Conservation (phyloP, 2,329 filamentous ascomycete species). For the Rhynchosporium graminicola region DNA sequence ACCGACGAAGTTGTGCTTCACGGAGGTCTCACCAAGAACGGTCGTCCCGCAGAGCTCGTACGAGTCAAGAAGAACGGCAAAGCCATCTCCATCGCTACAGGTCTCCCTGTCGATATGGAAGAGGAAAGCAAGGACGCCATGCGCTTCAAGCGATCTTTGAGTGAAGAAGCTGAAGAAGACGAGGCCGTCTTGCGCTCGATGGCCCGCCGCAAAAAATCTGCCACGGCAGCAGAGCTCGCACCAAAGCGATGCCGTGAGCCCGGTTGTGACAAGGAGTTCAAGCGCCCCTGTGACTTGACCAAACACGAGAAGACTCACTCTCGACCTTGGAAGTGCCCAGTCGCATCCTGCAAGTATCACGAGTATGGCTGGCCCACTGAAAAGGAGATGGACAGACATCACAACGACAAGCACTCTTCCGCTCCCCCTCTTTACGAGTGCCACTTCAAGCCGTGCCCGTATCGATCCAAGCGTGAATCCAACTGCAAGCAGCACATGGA, state of each 20-base stretch:
- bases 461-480: conserved; percentile 92
- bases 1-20: conserved; percentile 76
- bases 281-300: conserved; percentile 93
- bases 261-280: conserved; percentile 88
- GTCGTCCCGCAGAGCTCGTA: conserved; percentile 80
- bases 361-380: conserved; percentile 93
- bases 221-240: conserved; percentile 78
- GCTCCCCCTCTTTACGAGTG: conserved; percentile 83
- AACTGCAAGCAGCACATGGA: conserved; percentile 99
- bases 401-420: conserved; percentile 91
- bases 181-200: conserved; percentile 87
- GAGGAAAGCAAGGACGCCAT: conserved; percentile 51
- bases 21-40: conserved; percentile 79
- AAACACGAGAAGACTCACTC: conserved; percentile 99
- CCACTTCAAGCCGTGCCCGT: conserved; percentile 79
- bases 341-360: conserved; percentile 84
- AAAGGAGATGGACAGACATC: conserved; percentile 94
- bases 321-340: conserved; percentile 90
- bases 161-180: conserved; percentile 72
- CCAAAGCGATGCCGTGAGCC: conserved; percentile 74
- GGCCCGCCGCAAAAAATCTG: conserved; percentile 94
- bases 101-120: conserved; percentile 60
- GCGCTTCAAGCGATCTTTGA: conserved; percentile 65
- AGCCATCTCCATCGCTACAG: conserved; percentile 74
- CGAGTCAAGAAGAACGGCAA: conserved; percentile 79